Base-by-base conservation (phyloP, 768 basidiomycete species). In the Kwoniella pini region DNA sequence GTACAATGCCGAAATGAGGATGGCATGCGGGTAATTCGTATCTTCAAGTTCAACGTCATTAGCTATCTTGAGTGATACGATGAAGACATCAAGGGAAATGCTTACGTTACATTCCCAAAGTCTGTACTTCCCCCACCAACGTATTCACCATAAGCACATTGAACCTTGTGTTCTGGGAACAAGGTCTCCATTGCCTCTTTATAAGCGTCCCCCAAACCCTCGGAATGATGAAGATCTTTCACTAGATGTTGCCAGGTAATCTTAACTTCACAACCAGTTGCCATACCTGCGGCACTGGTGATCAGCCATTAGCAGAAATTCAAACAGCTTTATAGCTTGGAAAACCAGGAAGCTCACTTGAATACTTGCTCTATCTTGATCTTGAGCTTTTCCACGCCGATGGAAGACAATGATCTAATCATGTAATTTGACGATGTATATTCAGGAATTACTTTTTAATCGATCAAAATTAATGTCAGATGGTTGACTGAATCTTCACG, bases 31-130 rank as follows among this genome's bases (percentile, higher is more conserved):
- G 10, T 12, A 46, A 46, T 24, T 19, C 1, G 26, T 12, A 30
- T 24, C 45, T 15, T 10, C 42, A 19, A 10, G 10, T n/a, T 6
- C 2, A 57, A 31, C 43, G 11, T 10, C 48, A 24, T 15, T 50
- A 24, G 27, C 48, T 17, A 4, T 26, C 15, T 28, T 13, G 12
- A 17, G 24, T 30, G 11, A 50, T 17, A 24, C 27, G 48, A 13
- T 22, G 15, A 17, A 27, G 27, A 7, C 26, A 28, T 50, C 9
- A 24, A 50, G 15, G 33, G 26, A 19, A 24, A 28, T 17, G 40
- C 28, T 24, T 45, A 21, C 58, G 39, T 62, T 15, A 60, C 60
- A 54, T 64, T 57, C 2, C 66, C 70, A 36, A 72, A 68, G 48
- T 74, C 72, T 1, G 70, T 68, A 17, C 60, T 63, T 17, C 26